Evolutionary conservation across 2,329 filamentous ascomycete genomes (phyloP), one percentile per base, ranked within the genome.

Genomic region (Pestalotiopsis fici): DNA sequence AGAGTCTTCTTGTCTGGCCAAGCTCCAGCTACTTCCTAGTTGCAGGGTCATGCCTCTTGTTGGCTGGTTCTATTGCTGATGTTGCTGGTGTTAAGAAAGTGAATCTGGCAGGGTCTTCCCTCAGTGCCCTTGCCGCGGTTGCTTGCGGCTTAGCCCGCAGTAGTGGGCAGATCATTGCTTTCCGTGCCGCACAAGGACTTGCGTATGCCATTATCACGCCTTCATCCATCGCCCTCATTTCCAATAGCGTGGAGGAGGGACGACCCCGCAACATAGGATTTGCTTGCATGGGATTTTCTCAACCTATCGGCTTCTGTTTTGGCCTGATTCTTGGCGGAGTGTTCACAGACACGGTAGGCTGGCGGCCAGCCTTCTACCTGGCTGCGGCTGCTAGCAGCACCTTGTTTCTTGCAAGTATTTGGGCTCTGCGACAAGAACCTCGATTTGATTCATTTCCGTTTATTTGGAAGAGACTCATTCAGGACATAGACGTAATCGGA

Each of bases 241-340:
- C 80, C 0, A 76, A 76, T 9, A 81, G 78, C 0, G 80, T 82
- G 3, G 75, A 78, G 0, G 76, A 69, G 18, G 80, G 80, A 0
- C 69, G 70, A 1, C 74, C 75, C 74, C 75, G 82, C 7, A 83
- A 83, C 57, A 76, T 79, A 2, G 81, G 77, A 0, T 84, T 84
- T 63, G 79, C 82, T 0, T 80, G 81, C 69, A 75, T 83, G 12
- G 83, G 85, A 1, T 78, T 83, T 69, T 81, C 80, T 2, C 79
- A 81, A 50, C 81, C 84, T 0, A 67, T 86, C 1, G 84, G 85
- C 0, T 87, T 85, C 59, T 82, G 83, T 0, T 67, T 85, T 0
- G 85, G 85, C 0, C 70, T 87, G 1, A 82, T 87, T 0, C 76
- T 86, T 0, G 84, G 83, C 5, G 85, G 85, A 21, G 74, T 87